Base-by-base conservation (phyloP, 176 grass and related monocot species). In the Eragrostis curvula region DNA sequence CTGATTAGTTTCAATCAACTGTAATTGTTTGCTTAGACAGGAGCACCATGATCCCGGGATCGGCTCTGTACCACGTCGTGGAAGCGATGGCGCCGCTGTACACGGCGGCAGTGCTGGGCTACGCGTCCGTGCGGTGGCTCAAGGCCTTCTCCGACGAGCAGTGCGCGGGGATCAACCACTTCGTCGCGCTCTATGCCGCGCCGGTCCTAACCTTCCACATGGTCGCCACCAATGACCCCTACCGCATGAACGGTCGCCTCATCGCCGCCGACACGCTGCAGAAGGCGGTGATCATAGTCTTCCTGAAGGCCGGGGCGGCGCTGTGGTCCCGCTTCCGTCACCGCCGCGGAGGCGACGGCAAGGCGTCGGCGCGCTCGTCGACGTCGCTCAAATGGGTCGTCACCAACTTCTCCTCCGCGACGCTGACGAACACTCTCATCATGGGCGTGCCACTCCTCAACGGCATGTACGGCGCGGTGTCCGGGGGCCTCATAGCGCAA, bases 81-180 rank as follows among this genome's bases (percentile, higher is more conserved):
- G 87, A 94, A 81, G 95, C 95, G 75, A 94, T 94, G 95, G 92
- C 8, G 77, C 95, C 95, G 36, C 79, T 97, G 71, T 97, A 97
- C 92, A 89, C 87, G 29, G 88, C 92, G 43, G 91, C 89, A 78
- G 74, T 47, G 52, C 85, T 97, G 3, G 92, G 95, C 2, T 97
- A 92, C 76, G 88, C 21, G 61, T 89, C 92, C 2, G 90, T 90
- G 57, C 86, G 85, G 74, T 89, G 88, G 82, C 76, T 89, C 12
- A 73, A 32, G 50, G 92, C 90, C 40, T 90, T 97, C 80, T 89
- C 89, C 21, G 57, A 62, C 36, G 92, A 94, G 46, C 90, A 94
- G 61, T 97, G 95, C 63, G 88, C 85, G 2, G 92, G 95, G 14
- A 89, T 97, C 85, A 97, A 97, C 81, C 95, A 94, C 89, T 97